Base-by-base conservation (phyloP, 345 rosid genomes). In the Gossypium raimondii region DNA sequence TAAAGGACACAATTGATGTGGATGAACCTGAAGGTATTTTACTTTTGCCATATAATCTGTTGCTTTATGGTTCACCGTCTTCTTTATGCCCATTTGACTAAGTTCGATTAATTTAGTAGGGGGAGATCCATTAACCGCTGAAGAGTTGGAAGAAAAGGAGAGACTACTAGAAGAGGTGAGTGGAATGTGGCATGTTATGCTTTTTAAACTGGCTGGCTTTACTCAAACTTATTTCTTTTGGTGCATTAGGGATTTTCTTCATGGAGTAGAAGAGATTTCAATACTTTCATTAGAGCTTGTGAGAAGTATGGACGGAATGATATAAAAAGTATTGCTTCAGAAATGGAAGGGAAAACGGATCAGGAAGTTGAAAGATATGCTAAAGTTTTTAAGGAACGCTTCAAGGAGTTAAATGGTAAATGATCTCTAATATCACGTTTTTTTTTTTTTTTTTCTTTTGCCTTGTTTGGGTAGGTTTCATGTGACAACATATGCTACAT, bases 81-180 rank as follows among this genome's bases (percentile, higher is more conserved):
- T 45, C 64, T 16, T 70, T 24, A 29, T 11, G 56, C 72, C n/a
- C 52, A 2, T n/a, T 71, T 84, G 77, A 82, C 72, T 34, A n/a
- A 58, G 77, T 77, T 3, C 29, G 80, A 25, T 74, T 47, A 74
- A 38, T 81, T 73, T 81, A 90, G 88, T 90, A 67, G 88, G 71
- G 56, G 97, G 98, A 80, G 99, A 96, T 77, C 98, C 97, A 67
- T 83, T 93, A 83, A 96, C 98, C 78, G 90, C 97, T 58, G 98
- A 96, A 75, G 99, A 96, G 86, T 84, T 91, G 81, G 98, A 96
- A 85, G 98, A 96, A 76, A 96, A 92, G 86, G 99, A 96, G 77
- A 75, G 84, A 25, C 76, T 96, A 56, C 75, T 96, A 77, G 99
- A 96, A 85, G 97, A 93, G 89, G 99, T 89, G 71, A 76, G 84